phyloP scores from a whole-genome alignment of 1,284 basidiomycete species.

The Puccinia novopanici region DNA sequence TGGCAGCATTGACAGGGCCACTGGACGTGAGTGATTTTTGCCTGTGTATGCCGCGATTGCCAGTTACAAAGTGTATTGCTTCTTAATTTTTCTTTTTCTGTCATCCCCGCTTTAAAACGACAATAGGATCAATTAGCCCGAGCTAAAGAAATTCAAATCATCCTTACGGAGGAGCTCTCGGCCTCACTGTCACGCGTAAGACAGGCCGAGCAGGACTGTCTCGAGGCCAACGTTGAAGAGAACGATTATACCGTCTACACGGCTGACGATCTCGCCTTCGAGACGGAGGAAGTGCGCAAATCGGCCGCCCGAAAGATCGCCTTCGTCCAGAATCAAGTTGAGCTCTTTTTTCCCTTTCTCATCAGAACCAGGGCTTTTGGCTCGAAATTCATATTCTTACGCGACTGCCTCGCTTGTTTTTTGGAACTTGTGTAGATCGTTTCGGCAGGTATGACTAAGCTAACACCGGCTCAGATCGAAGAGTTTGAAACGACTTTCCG shows the following conservation, averaged over 20 bases:
- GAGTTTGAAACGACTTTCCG: conserved; percentile 97
- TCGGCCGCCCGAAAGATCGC: conserved; percentile 84
- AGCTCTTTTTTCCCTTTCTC: conserved; percentile 18
- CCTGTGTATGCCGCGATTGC: no score
- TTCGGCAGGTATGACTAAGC: conserved; percentile 82
- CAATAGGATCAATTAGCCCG: conserved; percentile 65
- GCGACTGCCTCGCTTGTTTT: not conserved
- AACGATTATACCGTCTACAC: conserved; percentile 94
- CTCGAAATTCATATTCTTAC: conserved; percentile 54
- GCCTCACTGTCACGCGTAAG: conserved; percentile 66
- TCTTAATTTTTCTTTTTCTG: no score
- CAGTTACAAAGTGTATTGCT: no score
- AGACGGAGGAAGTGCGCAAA: conserved; percentile 78
- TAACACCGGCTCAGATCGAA: conserved; percentile 92
- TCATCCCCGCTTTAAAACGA: not conserved
- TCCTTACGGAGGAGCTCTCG: conserved; percentile 66
- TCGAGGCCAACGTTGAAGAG: conserved; percentile 90
- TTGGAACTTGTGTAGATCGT: conserved; percentile 72
- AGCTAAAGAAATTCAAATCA: conserved; percentile 67
- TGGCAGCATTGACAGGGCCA: conserved; percentile 75
- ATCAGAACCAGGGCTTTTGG: conserved; percentile 50
- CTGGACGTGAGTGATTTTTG: conserved; percentile 67
- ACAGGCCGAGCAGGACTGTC: conserved; percentile 73
- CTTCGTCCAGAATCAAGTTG: conserved; percentile 92
- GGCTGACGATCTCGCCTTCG: conserved; percentile 84